Conservation (phyloP, 129 eudicot genomes). For the Arctium lappa region DNA sequence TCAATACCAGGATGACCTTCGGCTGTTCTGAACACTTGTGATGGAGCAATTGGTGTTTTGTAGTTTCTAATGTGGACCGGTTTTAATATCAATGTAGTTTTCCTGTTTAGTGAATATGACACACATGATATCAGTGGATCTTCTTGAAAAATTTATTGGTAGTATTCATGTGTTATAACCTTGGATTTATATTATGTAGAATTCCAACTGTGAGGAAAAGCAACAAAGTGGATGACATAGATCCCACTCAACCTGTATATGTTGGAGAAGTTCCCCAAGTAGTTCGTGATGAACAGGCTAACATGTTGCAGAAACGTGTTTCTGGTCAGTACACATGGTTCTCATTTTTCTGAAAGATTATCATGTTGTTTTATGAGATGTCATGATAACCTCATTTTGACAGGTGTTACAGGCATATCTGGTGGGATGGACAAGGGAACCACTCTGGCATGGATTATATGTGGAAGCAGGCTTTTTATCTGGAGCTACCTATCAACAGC, state of each 20-base stretch:
- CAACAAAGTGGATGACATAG: constrained; percentile 53
- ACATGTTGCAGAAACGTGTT: constrained; percentile 41
- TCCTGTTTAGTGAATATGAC: constrained; percentile 1
- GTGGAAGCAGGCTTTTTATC: constrained; percentile 58
- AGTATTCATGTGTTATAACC: background rate
- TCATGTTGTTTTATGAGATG: background rate
- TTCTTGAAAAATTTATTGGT: background rate
- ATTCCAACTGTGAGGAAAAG: constrained; percentile 53
- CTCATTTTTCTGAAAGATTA: constrained; percentile 12
- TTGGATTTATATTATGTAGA: constrained; percentile 38
- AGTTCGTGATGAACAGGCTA: constrained; percentile 77
- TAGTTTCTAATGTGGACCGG: background rate
- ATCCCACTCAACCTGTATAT: constrained; percentile 67
- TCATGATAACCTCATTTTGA: constrained; percentile 19
- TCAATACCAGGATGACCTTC: background rate
- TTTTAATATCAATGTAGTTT: background rate
- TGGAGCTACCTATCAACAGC: constrained; percentile 77
- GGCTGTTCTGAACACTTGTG: background rate
- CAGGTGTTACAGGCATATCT: constrained; percentile 58
- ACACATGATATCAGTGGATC: constrained; percentile 6
- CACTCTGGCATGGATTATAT: constrained; percentile 79
- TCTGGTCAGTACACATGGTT: constrained; percentile 49
- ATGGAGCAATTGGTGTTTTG: background rate
- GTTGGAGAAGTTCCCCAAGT: constrained; percentile 92
- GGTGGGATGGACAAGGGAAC: constrained; percentile 93